A percentile compares a stretch with the other conserved stretches of the same genome.
Evolutionary conservation across 2,329 filamentous ascomycete species (phyloP).

Genomic region (Aspergillus aculeatus): DNA sequence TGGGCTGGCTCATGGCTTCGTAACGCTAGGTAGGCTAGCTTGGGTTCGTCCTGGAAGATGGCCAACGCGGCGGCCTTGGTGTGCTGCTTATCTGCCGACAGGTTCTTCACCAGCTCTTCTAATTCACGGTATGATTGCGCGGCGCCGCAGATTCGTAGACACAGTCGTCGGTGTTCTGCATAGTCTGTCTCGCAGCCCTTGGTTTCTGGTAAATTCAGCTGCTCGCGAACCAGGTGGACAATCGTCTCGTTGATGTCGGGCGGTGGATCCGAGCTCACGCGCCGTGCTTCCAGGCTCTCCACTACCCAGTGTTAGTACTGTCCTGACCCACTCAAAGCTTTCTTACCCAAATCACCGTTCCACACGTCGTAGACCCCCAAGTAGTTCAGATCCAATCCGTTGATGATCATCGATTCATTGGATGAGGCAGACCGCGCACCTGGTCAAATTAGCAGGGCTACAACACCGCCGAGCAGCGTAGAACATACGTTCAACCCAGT

Average conservation of each 20-base stretch:
- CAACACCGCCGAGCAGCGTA: not conserved
- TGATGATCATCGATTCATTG: slow-evolving; percentile 55
- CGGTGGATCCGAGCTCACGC: slow-evolving; percentile 26
- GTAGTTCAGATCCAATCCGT: slow-evolving; percentile 60
- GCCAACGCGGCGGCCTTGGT: slow-evolving; percentile 65
- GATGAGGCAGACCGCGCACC: slow-evolving; percentile 41
- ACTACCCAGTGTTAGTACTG: slow-evolving; percentile 26
- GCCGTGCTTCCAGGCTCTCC: slow-evolving; percentile 33
- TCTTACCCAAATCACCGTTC: slow-evolving; percentile 55
- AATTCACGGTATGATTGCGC: slow-evolving; percentile 53
- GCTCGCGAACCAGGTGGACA: slow-evolving; percentile 49
- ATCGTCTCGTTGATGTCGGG: slow-evolving; percentile 43
- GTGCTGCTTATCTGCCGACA: slow-evolving; percentile 55
- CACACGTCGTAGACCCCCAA: slow-evolving; percentile 60
- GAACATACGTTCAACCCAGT: slow-evolving; percentile 52
- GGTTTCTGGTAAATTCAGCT: slow-evolving; percentile 52
- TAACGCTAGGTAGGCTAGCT: slow-evolving; percentile 57
- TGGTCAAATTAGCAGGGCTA: slow-evolving; percentile 21
- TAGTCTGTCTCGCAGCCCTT: slow-evolving; percentile 53
- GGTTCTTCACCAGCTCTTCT: slow-evolving; percentile 49
- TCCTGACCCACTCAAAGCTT: not conserved
- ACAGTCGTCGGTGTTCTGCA: slow-evolving; percentile 58
- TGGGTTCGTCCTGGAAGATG: slow-evolving; percentile 59
- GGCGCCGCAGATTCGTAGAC: slow-evolving; percentile 60
- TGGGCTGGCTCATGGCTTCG: slow-evolving; percentile 53